Evolutionary conservation across 768 basidiomycete species (phyloP).

Genomic region (Hemileccinum impolitum): DNA sequence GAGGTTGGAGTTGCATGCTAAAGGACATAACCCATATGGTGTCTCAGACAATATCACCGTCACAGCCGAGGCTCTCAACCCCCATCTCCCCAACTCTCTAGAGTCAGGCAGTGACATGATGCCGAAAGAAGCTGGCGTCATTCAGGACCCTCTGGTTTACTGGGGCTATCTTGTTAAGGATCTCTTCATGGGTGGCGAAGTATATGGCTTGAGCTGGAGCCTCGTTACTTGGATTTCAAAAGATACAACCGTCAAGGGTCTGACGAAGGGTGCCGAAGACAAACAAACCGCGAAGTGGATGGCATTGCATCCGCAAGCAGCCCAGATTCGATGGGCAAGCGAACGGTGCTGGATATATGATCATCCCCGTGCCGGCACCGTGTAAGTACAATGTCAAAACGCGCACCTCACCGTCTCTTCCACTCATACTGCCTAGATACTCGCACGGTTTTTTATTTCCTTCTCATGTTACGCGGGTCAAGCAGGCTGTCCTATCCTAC

Average conservation of each 20-base stretch:
- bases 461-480: constrained; percentile 73
- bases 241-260: constrained; percentile 60
- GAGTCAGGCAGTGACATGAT: neutral
- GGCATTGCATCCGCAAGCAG: constrained; percentile 72
- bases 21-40: constrained; percentile 27
- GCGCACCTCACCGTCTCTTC: neutral
- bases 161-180: constrained; percentile 93
- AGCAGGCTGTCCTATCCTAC: constrained; percentile 50
- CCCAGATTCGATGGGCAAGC: constrained; percentile 81
- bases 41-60: constrained; percentile 8
- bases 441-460: constrained; percentile 96
- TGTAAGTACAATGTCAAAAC: constrained; percentile 48
- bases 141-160: constrained; percentile 70
- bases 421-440: constrained; percentile 51
- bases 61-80: neutral
- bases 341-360: constrained; percentile 99
- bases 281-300: constrained; percentile 95
- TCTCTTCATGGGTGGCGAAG: constrained; percentile 92
- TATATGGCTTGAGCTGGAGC: constrained; percentile 87
- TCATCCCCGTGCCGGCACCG: constrained; percentile 90
- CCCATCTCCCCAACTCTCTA: neutral
- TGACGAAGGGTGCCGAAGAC: constrained; percentile 85
- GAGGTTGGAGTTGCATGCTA: constrained; percentile 65
- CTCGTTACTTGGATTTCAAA: constrained; percentile 85
- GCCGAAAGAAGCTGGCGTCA: constrained; percentile 8